A percentile compares a stretch with the other conserved stretches of the same genome.
Evolutionary conservation across 208 protist genomes (phyloP).

Genomic region (Acanthamoeba sp.): DNA sequence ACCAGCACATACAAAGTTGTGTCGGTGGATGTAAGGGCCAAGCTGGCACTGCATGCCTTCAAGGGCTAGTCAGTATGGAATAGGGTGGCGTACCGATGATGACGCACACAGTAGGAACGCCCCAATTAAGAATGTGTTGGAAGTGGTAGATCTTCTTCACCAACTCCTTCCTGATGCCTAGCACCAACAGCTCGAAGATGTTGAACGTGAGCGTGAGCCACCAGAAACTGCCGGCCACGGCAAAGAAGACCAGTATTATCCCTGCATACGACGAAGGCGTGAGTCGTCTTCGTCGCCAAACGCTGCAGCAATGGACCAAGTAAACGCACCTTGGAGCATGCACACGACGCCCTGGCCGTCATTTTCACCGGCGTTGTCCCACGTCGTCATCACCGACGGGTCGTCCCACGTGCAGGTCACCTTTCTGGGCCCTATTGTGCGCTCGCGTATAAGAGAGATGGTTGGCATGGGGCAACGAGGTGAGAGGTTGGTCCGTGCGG

Average conservation of each 20-base stretch:
- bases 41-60: too few relatives aligned
- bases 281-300: background rate
- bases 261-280: background rate
- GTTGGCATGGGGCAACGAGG: background rate
- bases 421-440: background rate
- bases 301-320: background rate
- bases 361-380: background rate
- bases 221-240: conserved; percentile 9
- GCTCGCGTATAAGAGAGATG: background rate
- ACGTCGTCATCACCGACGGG: background rate
- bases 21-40: background rate
- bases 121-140: background rate
- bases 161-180: background rate
- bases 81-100: background rate
- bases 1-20: background rate
- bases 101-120: background rate
- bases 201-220: conserved; percentile 24
- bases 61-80: background rate
- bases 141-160: background rate
- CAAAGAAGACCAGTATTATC: conserved; percentile 2
- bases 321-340: background rate
- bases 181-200: background rate
- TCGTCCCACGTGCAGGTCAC: conserved; percentile 3
- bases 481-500: too few relatives aligned
- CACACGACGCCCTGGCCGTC: background rate